Percentiles rank a stretch among this genome's conserved stretches.
Evolutionary conservation across 2,329 filamentous ascomycete species (phyloP).

Genomic region (Helicocarpus griseus): DNA sequence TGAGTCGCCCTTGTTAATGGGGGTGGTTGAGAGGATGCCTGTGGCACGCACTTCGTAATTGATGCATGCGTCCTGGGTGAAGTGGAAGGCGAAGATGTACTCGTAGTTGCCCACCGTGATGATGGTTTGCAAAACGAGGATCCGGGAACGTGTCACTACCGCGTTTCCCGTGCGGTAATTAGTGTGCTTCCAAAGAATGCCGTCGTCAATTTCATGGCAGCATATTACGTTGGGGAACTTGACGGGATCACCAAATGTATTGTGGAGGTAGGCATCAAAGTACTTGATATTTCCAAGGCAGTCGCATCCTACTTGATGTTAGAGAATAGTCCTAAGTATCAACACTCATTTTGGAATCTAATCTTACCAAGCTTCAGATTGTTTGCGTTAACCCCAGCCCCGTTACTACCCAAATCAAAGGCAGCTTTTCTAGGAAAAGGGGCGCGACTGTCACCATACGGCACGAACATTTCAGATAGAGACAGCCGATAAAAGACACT

Average conservation of each 20-base stretch:
- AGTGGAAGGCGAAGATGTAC: slow-evolving; percentile 37
- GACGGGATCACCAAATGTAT: slow-evolving; percentile 44
- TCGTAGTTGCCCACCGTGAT: slow-evolving; percentile 37
- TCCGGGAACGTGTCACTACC: slow-evolving; percentile 49
- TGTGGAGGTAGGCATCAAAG: slow-evolving; percentile 48
- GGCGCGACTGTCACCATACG: slow-evolving; percentile 55
- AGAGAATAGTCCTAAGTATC: neutral
- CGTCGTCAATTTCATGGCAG: slow-evolving; percentile 56
- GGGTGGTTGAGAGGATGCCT: slow-evolving; percentile 55
- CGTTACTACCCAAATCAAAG: slow-evolving; percentile 63
- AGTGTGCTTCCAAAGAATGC: slow-evolving; percentile 60
- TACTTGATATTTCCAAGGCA: slow-evolving; percentile 60
- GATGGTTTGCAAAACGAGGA: slow-evolving; percentile 50
- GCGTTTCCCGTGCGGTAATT: slow-evolving; percentile 57
- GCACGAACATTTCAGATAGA: slow-evolving; percentile 60
- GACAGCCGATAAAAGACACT: slow-evolving; percentile 58
- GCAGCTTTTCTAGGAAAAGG: slow-evolving; percentile 62
- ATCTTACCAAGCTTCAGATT: slow-evolving; percentile 54
- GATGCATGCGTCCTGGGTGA: slow-evolving; percentile 40
- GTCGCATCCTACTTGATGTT: slow-evolving; percentile 1
- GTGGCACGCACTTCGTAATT: slow-evolving; percentile 35
- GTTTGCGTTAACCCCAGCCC: slow-evolving; percentile 57
- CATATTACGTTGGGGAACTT: slow-evolving; percentile 54
- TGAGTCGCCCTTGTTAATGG: slow-evolving; percentile 49
- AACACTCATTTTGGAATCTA: neutral